These are phyloP conservation scores for Raffaelea arxii DNA, from an alignment of 2,329 filamentous ascomycete genomes.

Conservation along the genomic window DNA sequence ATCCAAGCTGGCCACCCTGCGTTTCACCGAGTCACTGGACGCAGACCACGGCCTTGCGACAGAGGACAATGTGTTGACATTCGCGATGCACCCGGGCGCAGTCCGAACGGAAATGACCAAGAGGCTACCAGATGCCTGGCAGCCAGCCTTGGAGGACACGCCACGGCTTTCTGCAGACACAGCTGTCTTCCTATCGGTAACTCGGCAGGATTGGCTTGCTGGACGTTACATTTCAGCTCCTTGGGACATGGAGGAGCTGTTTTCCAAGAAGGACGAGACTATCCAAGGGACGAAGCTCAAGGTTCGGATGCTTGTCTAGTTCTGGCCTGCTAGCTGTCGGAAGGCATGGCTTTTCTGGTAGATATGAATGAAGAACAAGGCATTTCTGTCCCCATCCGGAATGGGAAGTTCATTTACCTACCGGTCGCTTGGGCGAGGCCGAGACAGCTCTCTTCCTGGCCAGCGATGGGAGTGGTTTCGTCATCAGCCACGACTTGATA, in stretches of 20 bases:
- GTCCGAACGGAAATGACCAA: slow-evolving; percentile 25
- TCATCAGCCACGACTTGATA: slow-evolving; percentile 86
- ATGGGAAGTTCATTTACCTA: slow-evolving; percentile 88
- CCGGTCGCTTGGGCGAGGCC: slow-evolving; percentile 84
- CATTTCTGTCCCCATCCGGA: no score
- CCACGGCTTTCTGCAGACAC: slow-evolving; percentile 31
- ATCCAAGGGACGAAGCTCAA: slow-evolving; percentile 18
- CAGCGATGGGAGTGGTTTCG: slow-evolving; percentile 80
- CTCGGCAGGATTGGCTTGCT: slow-evolving; percentile 32
- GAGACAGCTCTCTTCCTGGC: slow-evolving; percentile 82
- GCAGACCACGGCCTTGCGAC: slow-evolving; percentile 36
- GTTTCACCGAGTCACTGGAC: slow-evolving; percentile 24
- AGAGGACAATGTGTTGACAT: slow-evolving; percentile 28
- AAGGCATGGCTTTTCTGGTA: no score
- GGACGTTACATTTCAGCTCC: slow-evolving; percentile 32
- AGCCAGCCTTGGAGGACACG: slow-evolving; percentile 21
- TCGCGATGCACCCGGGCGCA: slow-evolving; percentile 28
- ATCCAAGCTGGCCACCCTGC: slow-evolving; percentile 37
- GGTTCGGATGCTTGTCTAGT: slow-evolving; percentile 2
- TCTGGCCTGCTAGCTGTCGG: no score
- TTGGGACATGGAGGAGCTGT: slow-evolving; percentile 38
- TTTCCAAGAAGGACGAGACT: slow-evolving; percentile 30
- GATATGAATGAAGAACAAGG: no score
- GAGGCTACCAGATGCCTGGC: slow-evolving; percentile 1
- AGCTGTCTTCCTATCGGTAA: slow-evolving; percentile 29